These are phyloP conservation scores for Vairimorpha necatrix DNA, from an alignment of 371 early-diverging fungal species.

Conservation along the genomic window DNA sequence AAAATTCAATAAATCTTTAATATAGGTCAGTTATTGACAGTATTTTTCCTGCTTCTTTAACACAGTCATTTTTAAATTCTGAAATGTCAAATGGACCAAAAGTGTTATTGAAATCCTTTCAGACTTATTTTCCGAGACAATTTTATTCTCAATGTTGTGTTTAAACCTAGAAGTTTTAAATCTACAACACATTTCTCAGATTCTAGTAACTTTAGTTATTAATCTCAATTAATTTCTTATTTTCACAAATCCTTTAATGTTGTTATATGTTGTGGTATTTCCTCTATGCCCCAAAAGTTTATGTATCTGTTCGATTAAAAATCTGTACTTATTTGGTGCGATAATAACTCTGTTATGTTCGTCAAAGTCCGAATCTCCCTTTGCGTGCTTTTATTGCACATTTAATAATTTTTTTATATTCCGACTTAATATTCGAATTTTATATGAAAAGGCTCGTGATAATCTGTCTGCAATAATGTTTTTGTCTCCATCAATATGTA, in stretches of 20 bases:
- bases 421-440: background rate
- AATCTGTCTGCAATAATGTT: conserved; percentile 27
- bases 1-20: background rate
- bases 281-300: background rate
- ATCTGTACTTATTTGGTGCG: background rate
- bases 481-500: conserved; percentile 18
- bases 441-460: too few relatives aligned
- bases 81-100: background rate
- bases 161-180: background rate
- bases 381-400: background rate
- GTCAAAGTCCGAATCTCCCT: too few relatives aligned
- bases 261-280: too few relatives aligned
- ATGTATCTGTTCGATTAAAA: background rate
- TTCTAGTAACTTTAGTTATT: background rate
- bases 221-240: background rate
- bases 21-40: conserved; percentile 1
- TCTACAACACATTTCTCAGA: background rate
- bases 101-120: background rate
- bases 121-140: background rate
- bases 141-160: background rate
- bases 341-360: background rate
- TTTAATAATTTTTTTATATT: background rate
- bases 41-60: too few relatives aligned
- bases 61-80: background rate
- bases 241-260: too few relatives aligned